Evolutionary conservation across 192 early-diverging fungal species (phyloP).

Genomic region (Haplosporangium gracile): DNA sequence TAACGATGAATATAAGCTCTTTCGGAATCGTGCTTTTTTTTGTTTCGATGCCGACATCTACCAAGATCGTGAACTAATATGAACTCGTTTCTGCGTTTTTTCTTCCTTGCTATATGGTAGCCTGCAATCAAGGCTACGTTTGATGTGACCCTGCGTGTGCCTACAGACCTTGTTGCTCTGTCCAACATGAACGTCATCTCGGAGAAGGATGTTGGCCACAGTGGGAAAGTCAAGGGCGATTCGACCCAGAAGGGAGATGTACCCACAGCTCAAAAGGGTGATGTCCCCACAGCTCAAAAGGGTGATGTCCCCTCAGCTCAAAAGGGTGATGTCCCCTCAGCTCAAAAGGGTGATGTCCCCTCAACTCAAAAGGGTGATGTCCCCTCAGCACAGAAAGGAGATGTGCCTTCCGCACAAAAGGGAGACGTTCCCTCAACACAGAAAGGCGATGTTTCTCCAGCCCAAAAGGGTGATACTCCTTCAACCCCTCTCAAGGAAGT

Average conservation of each 20-base stretch:
- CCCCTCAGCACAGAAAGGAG: constrained; percentile 43
- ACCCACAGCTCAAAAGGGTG: constrained; percentile 36
- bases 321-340: constrained; percentile 44
- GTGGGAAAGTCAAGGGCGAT: constrained; percentile 58
- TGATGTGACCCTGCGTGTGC: constrained; percentile 88
- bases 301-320: constrained; percentile 45
- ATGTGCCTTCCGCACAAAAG: constrained; percentile 33
- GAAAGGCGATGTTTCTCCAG: constrained; percentile 40
- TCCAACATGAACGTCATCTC: constrained; percentile 93
- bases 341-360: constrained; percentile 46
- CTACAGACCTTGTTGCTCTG: constrained; percentile 80
- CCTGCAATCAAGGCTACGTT: constrained; percentile 96
- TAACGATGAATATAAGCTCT: neutral
- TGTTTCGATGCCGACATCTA: neutral
- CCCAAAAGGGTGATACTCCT: constrained; percentile 27
- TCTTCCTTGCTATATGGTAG: constrained; percentile 19
- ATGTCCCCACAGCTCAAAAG: constrained; percentile 39
- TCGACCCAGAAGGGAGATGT: constrained; percentile 26
- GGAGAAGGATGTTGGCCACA: constrained; percentile 68
- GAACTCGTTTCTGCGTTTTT: neutral
- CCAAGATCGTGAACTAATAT: neutral
- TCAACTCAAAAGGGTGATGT: constrained; percentile 55
- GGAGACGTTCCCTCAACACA: constrained; percentile 49
- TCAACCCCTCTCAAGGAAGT: constrained; percentile 79
- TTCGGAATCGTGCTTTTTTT: neutral